Base-by-base conservation (phyloP, 805 yeast genomes). In the Hanseniaspora jakobsenii region DNA sequence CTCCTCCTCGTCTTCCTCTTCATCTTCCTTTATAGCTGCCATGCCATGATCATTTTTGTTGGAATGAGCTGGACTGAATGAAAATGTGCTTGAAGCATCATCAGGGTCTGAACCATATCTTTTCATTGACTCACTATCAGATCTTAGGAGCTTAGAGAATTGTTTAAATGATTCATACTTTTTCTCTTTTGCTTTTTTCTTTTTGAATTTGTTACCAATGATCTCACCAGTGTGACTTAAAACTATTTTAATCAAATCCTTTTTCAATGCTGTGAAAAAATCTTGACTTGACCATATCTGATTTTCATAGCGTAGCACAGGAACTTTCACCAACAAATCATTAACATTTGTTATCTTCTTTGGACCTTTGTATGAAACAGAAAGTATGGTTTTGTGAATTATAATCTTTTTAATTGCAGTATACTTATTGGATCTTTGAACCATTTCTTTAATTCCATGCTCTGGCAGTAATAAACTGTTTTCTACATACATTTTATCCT, bases 361-460 rank as follows among this genome's bases (percentile, higher is more conserved):
- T 1, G 75, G 70, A 6, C 80, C 83, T 55, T 73, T 73, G 60
- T 82, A 81, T 46, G 91, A 79, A 19, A 84, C 71, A 24, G 76
- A 67, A 42, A 86, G 57, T 18, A 63, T 55, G 16, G 74, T 63
- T 23, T 65, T 61, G 12, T 64, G 59, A 19, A 79, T 61, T n/a
- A 65, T 62, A 36, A 83, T 67, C 14, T 68, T 63, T 18, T 72
- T 69, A 32, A 86, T 73, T 53, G 78, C 77, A 57, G 78, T 68
- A 57, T 71, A 82, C 32, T 71, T 71, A 35, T 81, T 72, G 0
- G 95, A 83, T 32, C 95, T 65, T 37, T 65, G 61, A 6, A 83
- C 67, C 94, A 86, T 83, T 48, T 71, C 68, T n/a, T 71, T 59
- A 19, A 73, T 61, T 34, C 67, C 71, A 18, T 58, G 59, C 2